Base-by-base conservation (phyloP, 345 rosid genomes). In the Microthlaspi erraticum region DNA sequence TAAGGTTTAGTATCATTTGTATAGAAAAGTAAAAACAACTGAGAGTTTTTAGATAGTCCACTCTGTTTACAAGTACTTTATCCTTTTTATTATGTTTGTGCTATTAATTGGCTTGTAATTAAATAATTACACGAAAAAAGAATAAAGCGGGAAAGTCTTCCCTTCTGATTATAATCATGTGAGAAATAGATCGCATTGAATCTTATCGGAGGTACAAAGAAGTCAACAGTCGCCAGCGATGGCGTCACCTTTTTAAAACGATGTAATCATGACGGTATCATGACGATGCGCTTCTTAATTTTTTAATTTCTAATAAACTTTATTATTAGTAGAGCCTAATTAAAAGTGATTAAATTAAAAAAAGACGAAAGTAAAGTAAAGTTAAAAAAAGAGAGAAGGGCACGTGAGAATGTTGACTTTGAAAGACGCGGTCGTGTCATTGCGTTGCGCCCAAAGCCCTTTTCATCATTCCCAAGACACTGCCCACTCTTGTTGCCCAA, bases 361-460 rank as follows among this genome's bases (percentile, higher is more conserved):
- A 41, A 10, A 49, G 1, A 13, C 8, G 19, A 42, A n/a, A 43
- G 34, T 9, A 53, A 14, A 46, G 16, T 38, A 36, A 42, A 33
- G n/a, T 29, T 10, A 26, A 6, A n/a, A n/a, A 7, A 34, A 10
- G 16, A 13, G 3, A n/a, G 19, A 4, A 5, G 8, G 33, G 53
- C 69, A 75, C 73, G 68, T 74, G 78, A 59, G 78, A 67, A 60
- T 60, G 74, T 75, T 68, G 74, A 60, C 74, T 68, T 68, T 60
- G 50, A 26, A 50, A 68, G 29, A 52, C 42, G 57, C 62, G 48
- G 68, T 68, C 73, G 64, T 67, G 68, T 52, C 54, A 69, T 17
- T 59, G 38, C 64, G n/a, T 68, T 26, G 68, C 48, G 67, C 61
- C 68, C 62, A 74, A 50, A 23, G 68, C 62, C 60, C 50, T 32